Evolutionary conservation across 1,139 yeast genomes (phyloP), one percentile per base, ranked within the genome.

Genomic region (Candida labiduridarum): DNA sequence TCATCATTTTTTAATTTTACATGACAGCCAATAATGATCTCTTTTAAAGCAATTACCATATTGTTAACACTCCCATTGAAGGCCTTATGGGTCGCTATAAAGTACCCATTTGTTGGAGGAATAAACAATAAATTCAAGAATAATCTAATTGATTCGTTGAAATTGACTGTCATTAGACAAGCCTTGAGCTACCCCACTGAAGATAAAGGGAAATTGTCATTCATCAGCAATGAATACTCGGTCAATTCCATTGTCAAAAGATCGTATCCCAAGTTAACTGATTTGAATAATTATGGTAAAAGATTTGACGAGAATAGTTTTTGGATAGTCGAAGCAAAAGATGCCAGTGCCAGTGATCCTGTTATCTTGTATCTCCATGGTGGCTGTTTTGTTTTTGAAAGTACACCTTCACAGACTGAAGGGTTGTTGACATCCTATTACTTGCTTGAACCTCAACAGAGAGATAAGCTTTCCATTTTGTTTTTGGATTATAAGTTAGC

Each of bases 351-450:
- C 2, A 3, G 14, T 27, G 78, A 74, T 51, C 79, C 79, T 0
- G 58, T 76, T n/a, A 57, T 76, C 12, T 59, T 76, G 25, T 76
- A 64, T 53, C 52, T 62, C 11, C 80, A 76, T 53, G 80, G 81
- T 18, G 81, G 81, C 1, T 79, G 80, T 1, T 76, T 65, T 55
- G 72, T 65, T 47, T 49, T 72, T 35, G 70, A 74, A 51, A 67
- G 75, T 0, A 58, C 61, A 44, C 68, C 70, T 0, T 59, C 63
- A 43, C 80, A 76, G 52, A 38, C 74, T 30, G 68, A 68, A 49
- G 56, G 71, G 0, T 34, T 73, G 10, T 49, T 68, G 16, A 61
- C 73, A 1, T 58, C 70, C n/a, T 66, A 72, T 51, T 62, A 64
- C 38, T 59, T 71, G 16, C 44, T 75, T n/a, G 69, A 66, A 14